Evolutionary conservation across 768 basidiomycete genomes (phyloP).

Genomic region (Arthromyces matolae): DNA sequence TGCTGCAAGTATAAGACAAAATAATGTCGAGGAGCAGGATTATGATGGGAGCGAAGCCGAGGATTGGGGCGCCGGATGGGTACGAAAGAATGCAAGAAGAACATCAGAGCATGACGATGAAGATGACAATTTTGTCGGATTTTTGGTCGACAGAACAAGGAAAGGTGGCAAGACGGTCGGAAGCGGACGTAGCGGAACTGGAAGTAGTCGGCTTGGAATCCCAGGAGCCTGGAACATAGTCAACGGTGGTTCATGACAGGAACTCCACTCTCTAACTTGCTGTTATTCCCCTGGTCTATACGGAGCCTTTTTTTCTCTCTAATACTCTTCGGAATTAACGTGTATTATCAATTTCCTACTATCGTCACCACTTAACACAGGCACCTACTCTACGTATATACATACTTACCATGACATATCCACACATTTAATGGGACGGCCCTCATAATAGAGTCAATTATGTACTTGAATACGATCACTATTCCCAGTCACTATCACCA

Average conservation of each 20-base stretch:
- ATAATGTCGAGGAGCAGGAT: constrained; percentile 16
- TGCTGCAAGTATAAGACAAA: constrained; percentile 12
- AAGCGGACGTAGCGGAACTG: constrained; percentile 21
- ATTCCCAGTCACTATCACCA: constrained; percentile 68
- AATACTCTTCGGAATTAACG: too few species aligned
- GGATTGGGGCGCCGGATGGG: constrained; percentile 26
- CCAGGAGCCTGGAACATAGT: constrained; percentile 14
- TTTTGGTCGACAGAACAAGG: constrained; percentile 12
- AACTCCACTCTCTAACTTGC: too few species aligned
- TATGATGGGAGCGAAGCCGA: constrained; percentile 25
- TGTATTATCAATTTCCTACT: too few species aligned
- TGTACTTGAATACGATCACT: constrained; percentile 8
- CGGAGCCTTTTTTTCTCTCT: too few species aligned
- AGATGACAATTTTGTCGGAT: constrained; percentile 25
- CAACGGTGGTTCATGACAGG: constrained; percentile 11
- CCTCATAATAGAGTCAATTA: background rate
- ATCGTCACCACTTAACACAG: too few species aligned
- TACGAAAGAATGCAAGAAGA: constrained; percentile 16
- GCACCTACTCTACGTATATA: too few species aligned
- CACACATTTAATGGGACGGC: background rate
- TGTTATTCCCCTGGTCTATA: too few species aligned
- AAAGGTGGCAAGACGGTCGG: constrained; percentile 15
- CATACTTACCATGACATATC: too few species aligned
- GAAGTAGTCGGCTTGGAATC: constrained; percentile 20
- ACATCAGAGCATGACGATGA: constrained; percentile 22